Evolutionary conservation across 2,329 filamentous ascomycete genomes (phyloP).

Genomic region (Trichoderma citrinoviride): DNA sequence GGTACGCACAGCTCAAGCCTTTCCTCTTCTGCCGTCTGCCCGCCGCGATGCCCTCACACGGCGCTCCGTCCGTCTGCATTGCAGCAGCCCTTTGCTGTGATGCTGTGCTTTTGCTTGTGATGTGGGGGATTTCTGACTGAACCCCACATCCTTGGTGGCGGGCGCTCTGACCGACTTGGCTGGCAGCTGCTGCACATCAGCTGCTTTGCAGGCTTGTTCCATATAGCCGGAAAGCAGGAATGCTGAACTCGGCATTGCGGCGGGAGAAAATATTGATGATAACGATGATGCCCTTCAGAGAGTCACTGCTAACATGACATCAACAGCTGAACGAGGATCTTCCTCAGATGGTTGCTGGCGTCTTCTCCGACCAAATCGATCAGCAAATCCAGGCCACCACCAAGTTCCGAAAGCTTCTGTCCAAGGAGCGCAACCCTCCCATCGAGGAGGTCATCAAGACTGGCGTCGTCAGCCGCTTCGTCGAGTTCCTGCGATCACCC

Average conservation of each 20-base stretch:
- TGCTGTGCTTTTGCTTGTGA: conserved; percentile 26
- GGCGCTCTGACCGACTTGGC: conserved; percentile 22
- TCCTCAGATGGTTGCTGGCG: conserved; percentile 94
- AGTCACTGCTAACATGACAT: conserved; percentile 8
- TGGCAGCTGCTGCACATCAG: conserved; percentile 21
- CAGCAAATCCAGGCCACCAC: conserved; percentile 96
- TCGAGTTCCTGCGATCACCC: conserved; percentile 95
- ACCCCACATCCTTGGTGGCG: conserved; percentile 35
- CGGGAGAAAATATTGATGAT: background rate
- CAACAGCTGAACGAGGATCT: conserved; percentile 93
- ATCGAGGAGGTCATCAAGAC: conserved; percentile 99
- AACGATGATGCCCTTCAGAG: background rate
- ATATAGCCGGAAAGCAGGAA: background rate
- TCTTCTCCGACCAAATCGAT: conserved; percentile 99
- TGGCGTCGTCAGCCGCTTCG: conserved; percentile 93
- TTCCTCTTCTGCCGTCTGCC: conserved; percentile 9
- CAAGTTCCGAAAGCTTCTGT: conserved; percentile 96
- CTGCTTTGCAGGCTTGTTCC: conserved; percentile 8
- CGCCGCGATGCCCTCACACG: background rate
- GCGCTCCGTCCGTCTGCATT: conserved; percentile 1
- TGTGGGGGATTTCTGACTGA: conserved; percentile 36
- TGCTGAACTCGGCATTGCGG: background rate
- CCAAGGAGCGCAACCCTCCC: conserved; percentile 97
- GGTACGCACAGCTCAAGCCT: conserved; percentile 52
- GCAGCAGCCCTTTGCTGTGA: conserved; percentile 1